These are phyloP conservation scores for Iberis amara DNA, from an alignment of 441 rosid genomes.

Conservation along the genomic window DNA sequence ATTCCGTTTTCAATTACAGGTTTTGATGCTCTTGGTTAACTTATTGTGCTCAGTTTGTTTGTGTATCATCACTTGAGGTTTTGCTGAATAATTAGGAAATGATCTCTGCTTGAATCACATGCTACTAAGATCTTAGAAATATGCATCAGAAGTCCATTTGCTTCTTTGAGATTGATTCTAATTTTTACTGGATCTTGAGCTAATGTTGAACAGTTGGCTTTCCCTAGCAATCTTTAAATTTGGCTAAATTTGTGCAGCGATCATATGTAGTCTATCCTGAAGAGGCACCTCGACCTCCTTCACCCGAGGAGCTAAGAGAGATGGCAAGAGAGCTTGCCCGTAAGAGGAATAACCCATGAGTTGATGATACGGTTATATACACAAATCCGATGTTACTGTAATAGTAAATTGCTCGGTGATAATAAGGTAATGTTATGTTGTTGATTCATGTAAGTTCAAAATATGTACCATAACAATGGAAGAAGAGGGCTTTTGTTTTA, in stretches of 20 bases:
- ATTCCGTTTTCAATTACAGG: too few relatives aligned
- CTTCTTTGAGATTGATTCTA: not conserved
- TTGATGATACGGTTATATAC: not conserved
- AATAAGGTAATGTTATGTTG: conserved; percentile 12
- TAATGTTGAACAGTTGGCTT: not conserved
- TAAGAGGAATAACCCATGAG: conserved; percentile 40
- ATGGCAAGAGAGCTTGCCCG: conserved; percentile 77
- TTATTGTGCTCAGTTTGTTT: too few relatives aligned
- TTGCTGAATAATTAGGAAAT: too few relatives aligned
- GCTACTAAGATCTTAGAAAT: not conserved
- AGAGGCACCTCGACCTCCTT: conserved; percentile 62
- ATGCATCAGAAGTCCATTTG: not conserved
- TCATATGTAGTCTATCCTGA: conserved; percentile 72
- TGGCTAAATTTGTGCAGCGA: conserved; percentile 37
- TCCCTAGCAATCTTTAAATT: not conserved
- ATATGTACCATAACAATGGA: not conserved
- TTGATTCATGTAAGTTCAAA: conserved; percentile 5
- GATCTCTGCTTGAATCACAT: not conserved
- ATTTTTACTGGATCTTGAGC: too few relatives aligned
- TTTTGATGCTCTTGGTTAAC: too few relatives aligned
- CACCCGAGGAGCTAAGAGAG: conserved; percentile 82
- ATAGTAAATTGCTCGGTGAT: not conserved
- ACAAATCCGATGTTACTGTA: not conserved
- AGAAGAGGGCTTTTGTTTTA: not conserved
- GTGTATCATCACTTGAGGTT: too few relatives aligned